Base-by-base conservation (phyloP, 805 yeast species). In the Suhomyces prunicola region DNA sequence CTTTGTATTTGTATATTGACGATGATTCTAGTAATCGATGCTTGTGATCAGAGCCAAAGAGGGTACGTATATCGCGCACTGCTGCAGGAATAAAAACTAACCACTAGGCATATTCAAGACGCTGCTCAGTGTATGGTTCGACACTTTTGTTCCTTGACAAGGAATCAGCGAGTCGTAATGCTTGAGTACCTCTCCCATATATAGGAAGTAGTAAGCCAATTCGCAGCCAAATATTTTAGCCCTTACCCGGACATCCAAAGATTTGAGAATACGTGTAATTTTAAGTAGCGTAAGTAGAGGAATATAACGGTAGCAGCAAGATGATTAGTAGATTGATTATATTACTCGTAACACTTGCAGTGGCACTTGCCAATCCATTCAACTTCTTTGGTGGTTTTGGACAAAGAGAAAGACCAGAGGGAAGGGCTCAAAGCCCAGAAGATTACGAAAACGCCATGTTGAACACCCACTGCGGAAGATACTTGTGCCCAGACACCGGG, bases 401-500 rank as follows among this genome's bases (percentile, higher is more conserved):
- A 5, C 56, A 56, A 10, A 65, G 56, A 23, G 61, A 63, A 36
- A 63, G 58, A 19, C 68, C 64, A 24, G 69, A 67, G 46, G 62
- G 61, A 6, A 55, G 55, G 19, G 58, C 47, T 15, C 72, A 63
- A 45, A 65, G 62, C 22, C 71, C 67, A 13, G 67, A 72, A 31
- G 71, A 74, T 35, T 69, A 71, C 50, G 83, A 79, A 55, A 57
- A 63, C 12, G 61, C 68, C 46, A 71, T 70, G 49, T 66, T 78
- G 39, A 69, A 72, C 45, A 60, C 65, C 29, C 71, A 74, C 3
- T 94, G 99, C 64, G 68, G 71, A 8, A 73, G 74, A 5, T 93
- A 86, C 66, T 69, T 93, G 35, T 94, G 99, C 65, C 90, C 90
- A 3, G 96, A 86, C 59, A 90, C 97, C 0, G 74, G 85, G 41